Conservation (phyloP, 2,329 filamentous ascomycete species). For the Neoarthrinium moseri region DNA sequence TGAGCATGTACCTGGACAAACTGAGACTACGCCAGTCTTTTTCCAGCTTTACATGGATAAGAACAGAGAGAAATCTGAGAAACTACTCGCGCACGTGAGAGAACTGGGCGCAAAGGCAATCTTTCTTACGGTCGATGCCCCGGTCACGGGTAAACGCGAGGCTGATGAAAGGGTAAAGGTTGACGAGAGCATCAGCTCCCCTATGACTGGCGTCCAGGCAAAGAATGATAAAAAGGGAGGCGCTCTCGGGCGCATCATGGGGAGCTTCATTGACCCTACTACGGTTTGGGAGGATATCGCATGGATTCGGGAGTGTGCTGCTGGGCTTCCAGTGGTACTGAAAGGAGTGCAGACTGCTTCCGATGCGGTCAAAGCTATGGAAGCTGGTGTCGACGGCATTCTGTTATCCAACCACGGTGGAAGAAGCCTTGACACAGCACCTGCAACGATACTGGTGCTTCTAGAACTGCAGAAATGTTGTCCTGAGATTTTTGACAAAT, state of each 20-base stretch:
- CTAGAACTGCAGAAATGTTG: conserved; percentile 62
- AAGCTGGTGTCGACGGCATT: conserved; percentile 64
- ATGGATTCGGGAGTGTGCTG: conserved; percentile 60
- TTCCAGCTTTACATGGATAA: conserved; percentile 15
- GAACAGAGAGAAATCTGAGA: conserved; percentile 10
- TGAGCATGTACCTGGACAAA: not conserved
- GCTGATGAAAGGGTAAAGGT: conserved; percentile 44
- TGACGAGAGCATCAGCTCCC: conserved; percentile 44
- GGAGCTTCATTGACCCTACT: conserved; percentile 54
- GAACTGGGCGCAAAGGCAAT: conserved; percentile 47
- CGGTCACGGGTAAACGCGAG: conserved; percentile 55
- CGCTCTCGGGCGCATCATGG: conserved; percentile 54
- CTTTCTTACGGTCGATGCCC: conserved; percentile 59
- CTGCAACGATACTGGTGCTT: conserved; percentile 56
- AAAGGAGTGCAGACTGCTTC: conserved; percentile 70
- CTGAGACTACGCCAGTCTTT: conserved; percentile 8
- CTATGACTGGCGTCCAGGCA: conserved; percentile 48
- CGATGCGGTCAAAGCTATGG: conserved; percentile 61
- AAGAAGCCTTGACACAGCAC: conserved; percentile 48
- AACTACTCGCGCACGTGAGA: conserved; percentile 2
- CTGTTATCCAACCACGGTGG: conserved; percentile 72
- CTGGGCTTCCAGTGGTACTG: conserved; percentile 56
- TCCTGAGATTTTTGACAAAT: conserved; percentile 56
- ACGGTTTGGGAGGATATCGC: conserved; percentile 63
- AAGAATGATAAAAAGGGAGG: conserved; percentile 54